Base-by-base conservation (phyloP, 768 basidiomycete species). In the Multifurca ochricompacta region DNA sequence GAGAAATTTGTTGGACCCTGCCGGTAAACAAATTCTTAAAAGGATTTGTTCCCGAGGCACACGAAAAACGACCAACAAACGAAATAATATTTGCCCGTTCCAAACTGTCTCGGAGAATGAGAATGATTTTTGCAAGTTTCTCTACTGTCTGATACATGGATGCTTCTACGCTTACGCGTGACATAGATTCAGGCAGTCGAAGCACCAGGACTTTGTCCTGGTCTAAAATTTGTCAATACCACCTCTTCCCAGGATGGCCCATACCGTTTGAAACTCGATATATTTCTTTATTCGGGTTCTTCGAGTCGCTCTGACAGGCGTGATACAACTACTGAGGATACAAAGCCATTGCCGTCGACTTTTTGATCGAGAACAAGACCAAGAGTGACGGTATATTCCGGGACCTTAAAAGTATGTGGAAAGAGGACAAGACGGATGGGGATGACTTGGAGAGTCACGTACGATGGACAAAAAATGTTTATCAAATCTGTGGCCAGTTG, bases 1-100 rank as follows among this genome's bases (percentile, higher is more conserved):
- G 41, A 51, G 32, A 51, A 43, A 35, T 43, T 44, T 14, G 50
- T 51, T 8, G 41, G 41, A 23, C 50, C 50, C 16, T 51, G 50
- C 32, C 50, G 14, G n/a, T 43, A 2, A 6, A 18, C 11, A 2
- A 4, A 14, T 51, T 51, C 41, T 42, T 43, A 19, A 35, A 16
- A 3, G 50, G 43, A 18, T 43, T 51, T 11, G 5, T 43, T 0
- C 43, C 43, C 3, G 4, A n/a, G 14, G 34, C 42, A 30, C 21
- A 6, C 1, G 3, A 19, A n/a, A 35, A 14, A 3, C 27, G 39
- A 35, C 50, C 50, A 13, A 28, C 18, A 11, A 30, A 32, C 19
- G 3, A 32, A 23, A 16, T 51, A n/a, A 13, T 11, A 3, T 27
- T 44, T 8, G 2, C 34, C 11, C 31, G 16, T 27, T 2, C 21